Evolutionary conservation across 2,329 filamentous ascomycete species (phyloP).

Genomic region (Alternaria hordeiaustralica): DNA sequence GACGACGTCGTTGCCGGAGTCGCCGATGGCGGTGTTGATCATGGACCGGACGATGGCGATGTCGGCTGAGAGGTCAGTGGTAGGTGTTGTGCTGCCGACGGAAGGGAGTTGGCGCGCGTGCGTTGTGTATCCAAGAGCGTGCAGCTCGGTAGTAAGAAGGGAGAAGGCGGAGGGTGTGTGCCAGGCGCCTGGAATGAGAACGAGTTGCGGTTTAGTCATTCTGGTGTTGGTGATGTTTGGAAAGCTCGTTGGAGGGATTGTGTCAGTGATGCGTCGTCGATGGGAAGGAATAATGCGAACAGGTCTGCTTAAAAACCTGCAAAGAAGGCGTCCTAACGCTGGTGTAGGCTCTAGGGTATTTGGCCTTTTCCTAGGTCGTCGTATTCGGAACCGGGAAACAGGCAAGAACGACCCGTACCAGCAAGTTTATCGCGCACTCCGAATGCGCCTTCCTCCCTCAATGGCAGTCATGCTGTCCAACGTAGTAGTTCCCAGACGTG

Average conservation of each 20-base stretch:
- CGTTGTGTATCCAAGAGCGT: slow-evolving; percentile 39
- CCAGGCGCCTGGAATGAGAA: slow-evolving; percentile 49
- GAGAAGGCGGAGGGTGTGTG: slow-evolving; percentile 42
- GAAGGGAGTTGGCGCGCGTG: slow-evolving; percentile 37
- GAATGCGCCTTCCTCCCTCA: not conserved
- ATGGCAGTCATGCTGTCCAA: not conserved
- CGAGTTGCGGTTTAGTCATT: slow-evolving; percentile 43
- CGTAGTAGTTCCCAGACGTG: not conserved
- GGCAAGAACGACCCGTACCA: not conserved
- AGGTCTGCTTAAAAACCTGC: not conserved
- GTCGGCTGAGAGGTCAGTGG: slow-evolving; percentile 42
- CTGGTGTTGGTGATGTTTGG: not conserved
- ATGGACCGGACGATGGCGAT: slow-evolving; percentile 41
- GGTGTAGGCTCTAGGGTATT: not conserved
- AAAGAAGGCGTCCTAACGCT: not conserved
- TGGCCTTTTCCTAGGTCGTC: not conserved
- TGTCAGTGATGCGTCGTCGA: too few relatives aligned
- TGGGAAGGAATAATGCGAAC: too few relatives aligned
- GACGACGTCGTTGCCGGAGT: slow-evolving; percentile 50
- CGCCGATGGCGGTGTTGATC: slow-evolving; percentile 46
- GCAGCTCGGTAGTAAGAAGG: slow-evolving; percentile 34
- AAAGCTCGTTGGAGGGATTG: not conserved
- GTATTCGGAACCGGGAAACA: too few relatives aligned
- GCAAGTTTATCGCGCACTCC: not conserved
- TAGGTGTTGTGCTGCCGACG: slow-evolving; percentile 30